Evolutionary conservation across 1,139 yeast genomes (phyloP).

Genomic region (Taphrina pruni): DNA sequence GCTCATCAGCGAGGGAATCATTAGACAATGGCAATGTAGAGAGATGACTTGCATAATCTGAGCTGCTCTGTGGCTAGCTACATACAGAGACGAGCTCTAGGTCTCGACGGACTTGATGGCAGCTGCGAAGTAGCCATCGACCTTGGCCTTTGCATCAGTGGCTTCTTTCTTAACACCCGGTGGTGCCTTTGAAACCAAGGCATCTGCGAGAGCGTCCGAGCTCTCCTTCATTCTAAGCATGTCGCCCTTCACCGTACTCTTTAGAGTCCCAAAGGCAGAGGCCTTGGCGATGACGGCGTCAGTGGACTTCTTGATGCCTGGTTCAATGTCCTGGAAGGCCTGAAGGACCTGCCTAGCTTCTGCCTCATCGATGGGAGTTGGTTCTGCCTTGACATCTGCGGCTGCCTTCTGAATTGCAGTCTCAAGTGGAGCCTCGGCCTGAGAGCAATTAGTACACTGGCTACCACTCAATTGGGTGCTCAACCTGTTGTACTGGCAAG

Average conservation of each 20-base stretch:
- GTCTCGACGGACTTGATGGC: slow-evolving; percentile 17
- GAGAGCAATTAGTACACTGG: neutral
- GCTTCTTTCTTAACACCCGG: neutral
- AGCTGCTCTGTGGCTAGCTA: neutral
- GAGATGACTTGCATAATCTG: neutral
- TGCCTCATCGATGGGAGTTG: slow-evolving; percentile 29
- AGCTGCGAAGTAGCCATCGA: slow-evolving; percentile 7
- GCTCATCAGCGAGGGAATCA: too few relatives aligned
- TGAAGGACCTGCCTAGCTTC: slow-evolving; percentile 22
- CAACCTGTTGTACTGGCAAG: slow-evolving; percentile 21
- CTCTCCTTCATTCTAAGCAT: slow-evolving; percentile 13
- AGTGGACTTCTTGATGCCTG: slow-evolving; percentile 27
- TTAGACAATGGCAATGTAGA: too few relatives aligned
- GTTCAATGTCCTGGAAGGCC: slow-evolving; percentile 28
- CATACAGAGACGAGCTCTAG: neutral
- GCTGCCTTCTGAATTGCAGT: slow-evolving; percentile 24
- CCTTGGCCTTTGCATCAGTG: slow-evolving; percentile 14
- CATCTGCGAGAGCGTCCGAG: slow-evolving; percentile 15
- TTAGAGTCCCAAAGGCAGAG: slow-evolving; percentile 18
- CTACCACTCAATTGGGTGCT: neutral
- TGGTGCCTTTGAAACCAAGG: slow-evolving; percentile 19
- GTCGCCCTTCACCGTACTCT: slow-evolving; percentile 24
- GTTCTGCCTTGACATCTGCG: slow-evolving; percentile 23
- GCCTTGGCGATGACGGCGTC: slow-evolving; percentile 11
- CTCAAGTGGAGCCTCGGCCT: slow-evolving; percentile 14